Evolutionary conservation across 1,284 basidiomycete genomes (phyloP).

Genomic region (Gomphus bonarii): DNA sequence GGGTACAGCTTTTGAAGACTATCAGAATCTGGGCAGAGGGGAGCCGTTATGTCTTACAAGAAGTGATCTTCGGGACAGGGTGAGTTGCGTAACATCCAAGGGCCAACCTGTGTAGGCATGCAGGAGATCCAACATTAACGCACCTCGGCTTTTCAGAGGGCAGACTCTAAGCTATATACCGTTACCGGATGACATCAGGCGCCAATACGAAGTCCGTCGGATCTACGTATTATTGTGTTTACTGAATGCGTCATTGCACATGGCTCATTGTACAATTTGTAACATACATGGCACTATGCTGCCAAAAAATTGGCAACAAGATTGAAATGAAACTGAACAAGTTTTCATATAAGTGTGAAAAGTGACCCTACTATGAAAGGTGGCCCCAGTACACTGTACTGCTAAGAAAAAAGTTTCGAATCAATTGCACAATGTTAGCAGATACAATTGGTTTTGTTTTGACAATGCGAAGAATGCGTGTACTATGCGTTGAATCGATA

Average conservation of each 20-base stretch:
- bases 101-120: constrained; percentile 50
- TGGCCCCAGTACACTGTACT: no score
- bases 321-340: no score
- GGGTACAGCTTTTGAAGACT: constrained; percentile 47
- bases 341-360: no score
- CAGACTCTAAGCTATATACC: not conserved
- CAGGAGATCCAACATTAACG: constrained; percentile 47
- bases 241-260: no score
- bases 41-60: constrained; percentile 34
- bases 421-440: not conserved
- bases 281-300: no score
- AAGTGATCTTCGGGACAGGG: constrained; percentile 41
- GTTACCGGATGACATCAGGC: no score
- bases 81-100: constrained; percentile 44
- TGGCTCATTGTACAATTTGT: no score
- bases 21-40: not conserved
- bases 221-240: no score
- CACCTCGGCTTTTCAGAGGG: not conserved
- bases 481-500: not conserved
- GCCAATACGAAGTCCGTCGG: no score
- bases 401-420: not conserved
- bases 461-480: not conserved
- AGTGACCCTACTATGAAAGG: no score
- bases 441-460: not conserved
- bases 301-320: no score